A percentile compares a stretch with the other conserved stretches of the same genome.
phyloP scores from a whole-genome alignment of 2,329 filamentous ascomycete genomes.

The Setomelanomma holmii region DNA sequence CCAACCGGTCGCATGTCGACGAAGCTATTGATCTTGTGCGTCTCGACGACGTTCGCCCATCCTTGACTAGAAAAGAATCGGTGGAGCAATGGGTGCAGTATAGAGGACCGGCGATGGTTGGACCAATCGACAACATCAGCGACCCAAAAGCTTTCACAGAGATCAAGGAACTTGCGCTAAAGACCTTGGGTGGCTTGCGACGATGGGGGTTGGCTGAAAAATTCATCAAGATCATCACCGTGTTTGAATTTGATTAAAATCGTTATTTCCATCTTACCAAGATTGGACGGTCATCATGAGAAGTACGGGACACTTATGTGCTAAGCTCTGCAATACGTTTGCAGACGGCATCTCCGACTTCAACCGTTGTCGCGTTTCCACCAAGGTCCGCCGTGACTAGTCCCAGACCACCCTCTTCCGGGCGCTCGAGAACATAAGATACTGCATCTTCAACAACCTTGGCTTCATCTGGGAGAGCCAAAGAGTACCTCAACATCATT shows the following conservation, averaged over 20 bases:
- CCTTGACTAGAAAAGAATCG: too few species aligned
- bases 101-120: too few species aligned
- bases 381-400: neutral
- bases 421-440: neutral
- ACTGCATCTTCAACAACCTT: neutral
- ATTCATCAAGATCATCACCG: neutral
- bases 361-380: neutral
- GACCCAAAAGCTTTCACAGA: neutral
- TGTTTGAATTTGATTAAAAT: neutral
- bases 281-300: too few species aligned
- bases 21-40: too few species aligned
- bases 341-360: neutral
- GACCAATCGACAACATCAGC: neutral
- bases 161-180: neutral
- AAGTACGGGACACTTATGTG: neutral
- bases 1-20: too few species aligned
- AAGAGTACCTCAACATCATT: conserved; percentile 4
- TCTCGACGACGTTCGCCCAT: too few species aligned
- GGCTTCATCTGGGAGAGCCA: neutral
- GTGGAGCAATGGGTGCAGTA: too few species aligned
- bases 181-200: neutral
- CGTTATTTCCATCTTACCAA: too few species aligned
- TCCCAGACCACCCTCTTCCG: neutral
- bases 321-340: neutral
- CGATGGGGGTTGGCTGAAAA: neutral